These are phyloP conservation scores for Seiridium cupressi DNA, from an alignment of 2,329 filamentous ascomycete species.

Conservation along the genomic window DNA sequence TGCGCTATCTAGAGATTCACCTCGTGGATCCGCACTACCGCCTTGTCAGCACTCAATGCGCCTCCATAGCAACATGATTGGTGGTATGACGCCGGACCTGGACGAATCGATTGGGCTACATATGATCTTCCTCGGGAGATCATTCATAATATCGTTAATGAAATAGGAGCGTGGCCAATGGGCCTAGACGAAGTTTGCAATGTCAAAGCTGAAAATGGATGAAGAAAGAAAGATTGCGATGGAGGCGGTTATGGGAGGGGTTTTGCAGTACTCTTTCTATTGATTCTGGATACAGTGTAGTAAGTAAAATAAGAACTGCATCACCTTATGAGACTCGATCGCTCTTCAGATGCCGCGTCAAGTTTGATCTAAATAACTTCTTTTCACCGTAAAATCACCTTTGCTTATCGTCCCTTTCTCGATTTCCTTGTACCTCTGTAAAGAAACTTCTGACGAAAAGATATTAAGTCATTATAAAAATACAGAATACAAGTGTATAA, in stretches of 20 bases:
- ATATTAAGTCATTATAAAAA: no score
- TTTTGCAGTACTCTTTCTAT: background rate
- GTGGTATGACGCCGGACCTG: background rate
- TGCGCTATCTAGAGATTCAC: background rate
- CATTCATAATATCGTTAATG: background rate
- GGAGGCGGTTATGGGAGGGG: background rate
- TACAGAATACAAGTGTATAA: no score
- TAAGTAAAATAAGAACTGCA: no score
- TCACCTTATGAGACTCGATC: no score
- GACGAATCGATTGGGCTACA: background rate
- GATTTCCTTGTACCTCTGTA: no score
- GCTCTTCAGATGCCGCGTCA: no score
- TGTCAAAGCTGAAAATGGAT: background rate
- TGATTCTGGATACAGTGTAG: no score
- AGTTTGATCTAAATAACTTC: no score
- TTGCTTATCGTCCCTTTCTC: no score
- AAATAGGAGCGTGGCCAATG: background rate
- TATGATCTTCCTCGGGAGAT: background rate
- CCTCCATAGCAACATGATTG: background rate
- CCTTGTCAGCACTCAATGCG: background rate
- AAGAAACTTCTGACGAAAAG: no score
- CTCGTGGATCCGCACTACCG: background rate
- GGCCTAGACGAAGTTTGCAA: background rate
- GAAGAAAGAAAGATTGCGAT: background rate
- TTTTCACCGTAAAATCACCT: no score